Evolutionary conservation across 1,284 basidiomycete genomes (phyloP), one percentile per base, ranked within the genome.

Genomic region (Vanrija pseudolonga): DNA sequence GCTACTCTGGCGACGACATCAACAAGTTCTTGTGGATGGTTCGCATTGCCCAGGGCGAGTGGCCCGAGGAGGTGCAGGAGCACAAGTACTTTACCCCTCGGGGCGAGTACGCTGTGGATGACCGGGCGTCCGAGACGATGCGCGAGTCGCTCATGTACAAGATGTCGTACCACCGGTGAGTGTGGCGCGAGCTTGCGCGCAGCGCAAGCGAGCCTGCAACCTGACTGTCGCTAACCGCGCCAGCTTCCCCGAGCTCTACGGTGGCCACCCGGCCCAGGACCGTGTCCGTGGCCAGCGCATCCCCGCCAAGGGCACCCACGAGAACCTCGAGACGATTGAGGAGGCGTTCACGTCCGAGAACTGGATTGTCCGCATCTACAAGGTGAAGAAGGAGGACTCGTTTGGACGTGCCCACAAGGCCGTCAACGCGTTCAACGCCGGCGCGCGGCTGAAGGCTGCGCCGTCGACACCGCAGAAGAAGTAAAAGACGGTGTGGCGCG

Each of bases 11-110:
- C 15, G 96, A 99, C 76, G 96, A 99, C 74, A 91, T 99, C 79
- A 99, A 99, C 85, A 99, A 98, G 80, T 99, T 96, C 83, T 79
- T 99, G 54, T 96, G 91, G 91, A 95, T 95, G 92, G 89, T 98
- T 59, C 85, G 96, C 55, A 98, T 98, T 69, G 89, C 96, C 3
- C 92, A 97, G 71, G 95, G 96, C 55, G 89, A 97, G 47, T 99
- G 96, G 96, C 96, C 96, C 1, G 91, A 98, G 49, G 96, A 98
- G 77, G 90, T 98, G 57, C 87, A 89, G 69, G 96, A 99, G 77
- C 82, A 85, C 28, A 88, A 89, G 71, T 99, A 90, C 81, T 99
- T 99, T 77, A 98, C 89, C 0, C 80, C 85, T n/a, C 80, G 86
- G 12, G 96, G 96, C 44, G 93, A 98, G 73, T 99, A 98, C 79